Conservation (phyloP, 306 rosid species). For the Mimosa pudica region DNA sequence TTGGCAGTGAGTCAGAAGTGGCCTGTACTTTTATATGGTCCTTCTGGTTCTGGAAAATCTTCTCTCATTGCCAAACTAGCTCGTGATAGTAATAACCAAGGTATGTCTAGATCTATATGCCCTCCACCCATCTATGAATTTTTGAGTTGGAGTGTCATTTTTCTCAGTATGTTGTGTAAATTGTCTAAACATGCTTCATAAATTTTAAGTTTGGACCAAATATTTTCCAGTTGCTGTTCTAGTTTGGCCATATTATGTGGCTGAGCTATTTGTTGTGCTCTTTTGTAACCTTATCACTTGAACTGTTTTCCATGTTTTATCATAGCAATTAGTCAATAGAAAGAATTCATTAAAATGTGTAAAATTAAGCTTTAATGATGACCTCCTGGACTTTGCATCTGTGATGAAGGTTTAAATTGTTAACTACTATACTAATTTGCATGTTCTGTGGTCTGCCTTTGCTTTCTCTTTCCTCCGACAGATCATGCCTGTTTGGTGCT, state of each 20-base stretch:
- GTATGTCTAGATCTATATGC: conserved; percentile 32
- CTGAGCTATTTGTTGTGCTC: not conserved
- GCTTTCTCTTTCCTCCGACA: not conserved
- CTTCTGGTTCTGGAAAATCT: conserved; percentile 88
- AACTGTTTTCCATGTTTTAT: not conserved
- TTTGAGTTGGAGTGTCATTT: conserved; percentile 23
- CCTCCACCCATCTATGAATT: conserved; percentile 19
- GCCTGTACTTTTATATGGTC: conserved; percentile 87
- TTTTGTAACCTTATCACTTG: conserved; percentile 12
- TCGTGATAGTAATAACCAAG: conserved; percentile 51
- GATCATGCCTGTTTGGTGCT: not conserved
- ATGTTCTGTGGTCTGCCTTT: not conserved
- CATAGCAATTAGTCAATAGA: conserved; percentile 1
- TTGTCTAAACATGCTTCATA: conserved; percentile 15
- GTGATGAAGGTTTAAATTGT: not conserved
- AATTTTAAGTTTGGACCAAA: not conserved
- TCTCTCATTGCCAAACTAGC: conserved; percentile 80
- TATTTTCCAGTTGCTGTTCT: not conserved
- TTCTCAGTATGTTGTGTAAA: not conserved
- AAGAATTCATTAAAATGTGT: not conserved
- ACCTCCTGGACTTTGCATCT: conserved; percentile 12
- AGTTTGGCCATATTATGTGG: conserved; percentile 21
- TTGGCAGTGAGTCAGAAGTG: conserved; percentile 81
- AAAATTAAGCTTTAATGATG: conserved; percentile 24
- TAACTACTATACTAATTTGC: conserved; percentile 1